Conservation (phyloP, 2,329 filamentous ascomycete species). For the Scedosporium minutisporum region DNA sequence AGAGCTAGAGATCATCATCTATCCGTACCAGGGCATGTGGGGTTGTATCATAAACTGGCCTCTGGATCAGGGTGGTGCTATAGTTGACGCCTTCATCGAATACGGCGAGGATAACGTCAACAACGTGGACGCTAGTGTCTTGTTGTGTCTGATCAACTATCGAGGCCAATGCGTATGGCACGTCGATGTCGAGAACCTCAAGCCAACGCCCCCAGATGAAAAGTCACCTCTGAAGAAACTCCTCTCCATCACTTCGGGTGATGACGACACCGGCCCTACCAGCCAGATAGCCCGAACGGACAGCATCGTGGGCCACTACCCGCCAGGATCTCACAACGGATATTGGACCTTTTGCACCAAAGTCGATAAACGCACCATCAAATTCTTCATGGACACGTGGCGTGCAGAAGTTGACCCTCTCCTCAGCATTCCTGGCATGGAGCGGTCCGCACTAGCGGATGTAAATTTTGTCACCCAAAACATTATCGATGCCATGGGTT, state of each 20-base stretch:
- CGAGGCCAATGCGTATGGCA: not conserved
- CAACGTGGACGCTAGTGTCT: not conserved
- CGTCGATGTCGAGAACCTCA: not conserved
- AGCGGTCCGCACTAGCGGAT: not conserved
- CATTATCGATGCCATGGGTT: not conserved
- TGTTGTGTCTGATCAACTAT: not conserved
- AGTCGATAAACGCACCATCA: not conserved
- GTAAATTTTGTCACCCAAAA: not conserved
- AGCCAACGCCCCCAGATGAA: too few relatives aligned
- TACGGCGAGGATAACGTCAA: not conserved
- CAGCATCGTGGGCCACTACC: not conserved
- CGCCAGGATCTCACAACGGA: not conserved
- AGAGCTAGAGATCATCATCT: slow-evolving; percentile 7
- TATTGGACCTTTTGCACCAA: not conserved
- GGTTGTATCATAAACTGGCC: not conserved
- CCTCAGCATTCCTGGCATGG: not conserved
- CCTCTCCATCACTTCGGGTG: not conserved
- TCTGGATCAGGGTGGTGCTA: not conserved
- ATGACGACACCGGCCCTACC: not conserved
- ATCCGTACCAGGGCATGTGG: not conserved
- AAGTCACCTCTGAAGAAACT: not conserved
- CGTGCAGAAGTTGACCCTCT: not conserved
- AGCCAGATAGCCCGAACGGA: not conserved
- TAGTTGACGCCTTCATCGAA: not conserved
- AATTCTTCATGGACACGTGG: not conserved